Evolutionary conservation across 352 stramenopile genomes (phyloP).

Genomic region (Elongisporangium anandrum): DNA sequence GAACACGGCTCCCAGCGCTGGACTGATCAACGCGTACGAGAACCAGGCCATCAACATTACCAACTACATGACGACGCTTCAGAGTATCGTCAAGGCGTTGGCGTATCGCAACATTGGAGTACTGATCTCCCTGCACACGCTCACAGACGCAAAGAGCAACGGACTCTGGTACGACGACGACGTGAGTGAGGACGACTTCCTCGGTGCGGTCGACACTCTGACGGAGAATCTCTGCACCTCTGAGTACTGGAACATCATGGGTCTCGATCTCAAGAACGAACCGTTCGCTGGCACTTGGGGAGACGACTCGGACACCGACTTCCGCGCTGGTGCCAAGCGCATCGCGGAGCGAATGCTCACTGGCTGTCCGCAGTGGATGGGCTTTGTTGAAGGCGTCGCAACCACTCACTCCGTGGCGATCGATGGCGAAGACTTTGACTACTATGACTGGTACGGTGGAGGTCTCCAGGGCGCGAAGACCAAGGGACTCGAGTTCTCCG

Average conservation of each 20-base stretch:
- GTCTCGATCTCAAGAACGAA: slow-evolving; percentile 81
- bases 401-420: slow-evolving; percentile 40
- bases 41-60: slow-evolving; percentile 75
- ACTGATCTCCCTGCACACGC: slow-evolving; percentile 68
- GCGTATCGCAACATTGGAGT: slow-evolving; percentile 71
- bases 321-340: no score
- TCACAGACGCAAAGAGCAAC: slow-evolving; percentile 52
- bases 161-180: slow-evolving; percentile 70
- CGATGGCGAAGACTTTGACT: slow-evolving; percentile 35
- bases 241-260: slow-evolving; percentile 81
- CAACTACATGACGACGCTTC: slow-evolving; percentile 50
- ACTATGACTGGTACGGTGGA: slow-evolving; percentile 82
- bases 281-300: slow-evolving; percentile 64
- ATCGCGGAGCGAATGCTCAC: no score
- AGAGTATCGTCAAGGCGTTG: slow-evolving; percentile 60
- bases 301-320: slow-evolving; percentile 59
- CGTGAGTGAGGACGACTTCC: slow-evolving; percentile 53
- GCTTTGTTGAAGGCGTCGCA: slow-evolving; percentile 74
- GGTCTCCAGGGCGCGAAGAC: slow-evolving; percentile 56
- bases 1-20: slow-evolving; percentile 52
- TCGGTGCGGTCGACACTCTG: slow-evolving; percentile 56
- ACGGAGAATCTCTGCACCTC: slow-evolving; percentile 49
- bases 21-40: slow-evolving; percentile 56
- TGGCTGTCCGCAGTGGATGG: slow-evolving; percentile 73
- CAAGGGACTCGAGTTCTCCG: no score